Percentiles rank a stretch among this genome's conserved stretches.
These are phyloP conservation scores for Pleodorina starrii DNA, from an alignment of 139 green algal genomes.

Conservation along the genomic window DNA sequence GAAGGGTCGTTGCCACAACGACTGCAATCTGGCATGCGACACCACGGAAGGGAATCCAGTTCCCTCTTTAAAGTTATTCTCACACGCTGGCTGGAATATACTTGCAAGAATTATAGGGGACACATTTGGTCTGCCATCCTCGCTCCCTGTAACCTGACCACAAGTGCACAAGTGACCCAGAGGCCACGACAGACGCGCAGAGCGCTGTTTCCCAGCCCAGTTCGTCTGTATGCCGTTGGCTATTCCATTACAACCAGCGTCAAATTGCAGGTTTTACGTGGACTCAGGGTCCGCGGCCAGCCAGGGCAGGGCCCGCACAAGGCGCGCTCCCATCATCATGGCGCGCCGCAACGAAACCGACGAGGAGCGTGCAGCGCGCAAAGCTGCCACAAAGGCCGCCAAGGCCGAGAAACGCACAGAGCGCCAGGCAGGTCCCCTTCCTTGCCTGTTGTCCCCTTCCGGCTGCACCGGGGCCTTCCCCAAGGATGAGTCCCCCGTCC, in stretches of 20 bases:
- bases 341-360: not conserved
- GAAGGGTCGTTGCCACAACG: too few species aligned
- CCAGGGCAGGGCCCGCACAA: too few species aligned
- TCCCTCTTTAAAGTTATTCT: too few species aligned
- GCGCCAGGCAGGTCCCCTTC: conserved; percentile 19
- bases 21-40: too few species aligned
- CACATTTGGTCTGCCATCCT: too few species aligned
- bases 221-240: not conserved
- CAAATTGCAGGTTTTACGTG: not conserved
- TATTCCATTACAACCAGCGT: not conserved
- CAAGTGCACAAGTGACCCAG: conserved; percentile 1
- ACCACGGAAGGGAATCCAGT: too few species aligned
- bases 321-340: not conserved
- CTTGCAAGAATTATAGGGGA: too few species aligned
- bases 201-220: not conserved
- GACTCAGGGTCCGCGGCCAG: not conserved
- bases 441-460: too few species aligned
- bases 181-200: not conserved
- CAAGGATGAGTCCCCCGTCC: too few species aligned
- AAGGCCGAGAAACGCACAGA: conserved; percentile 18
- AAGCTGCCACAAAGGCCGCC: not conserved
- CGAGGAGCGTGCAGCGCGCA: conserved; percentile 9
- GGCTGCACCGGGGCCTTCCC: too few species aligned
- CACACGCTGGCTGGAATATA: too few species aligned
- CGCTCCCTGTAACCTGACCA: not conserved